Base-by-base conservation (phyloP, 441 rosid genomes). In the Sinapis alba region DNA sequence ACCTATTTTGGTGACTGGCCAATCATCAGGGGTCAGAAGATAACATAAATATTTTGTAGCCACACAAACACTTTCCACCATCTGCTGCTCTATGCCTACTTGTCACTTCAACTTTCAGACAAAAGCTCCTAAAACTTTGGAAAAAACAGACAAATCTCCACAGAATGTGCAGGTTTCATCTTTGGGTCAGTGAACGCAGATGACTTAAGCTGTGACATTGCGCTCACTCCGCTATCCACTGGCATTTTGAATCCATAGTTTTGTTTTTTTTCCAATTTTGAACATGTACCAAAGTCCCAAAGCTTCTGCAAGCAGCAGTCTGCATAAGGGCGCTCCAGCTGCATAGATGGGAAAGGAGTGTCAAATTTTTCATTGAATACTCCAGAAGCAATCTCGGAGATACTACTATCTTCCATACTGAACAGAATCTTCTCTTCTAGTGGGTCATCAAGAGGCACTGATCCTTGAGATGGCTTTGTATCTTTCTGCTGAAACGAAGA, bases 271-370 rank as follows among this genome's bases (percentile, higher is more conserved):
- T 69, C 61, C 13, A 76, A 32, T 27, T 32, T 65, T 12, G 15
- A 66, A 62, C 60, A 53, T 30, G 80, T 63, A 70, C 77, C 80
- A 72, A 16, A 27, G 68, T 76, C 80, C 30, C 41, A 89, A 87
- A 30, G 87, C 83, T 79, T 87, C 90, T 71, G 85, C 87, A 13
- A 87, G n/a, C 80, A 41, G 89, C 89, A 65, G 89, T 79, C 72
- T 87, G 91, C 89, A 87, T 85, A 23, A 87, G 87, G 61, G 91
- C 87, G 75, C 91, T 87, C 91, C 91, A 87, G 78, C 91, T 85
- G 86, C 51, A 84, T 30, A 27, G 86, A 79, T 8, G 89, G 87
- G 70, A 83, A 79, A 5, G 87, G 54, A 62, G 67, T 71, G 19
- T 77, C 91, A 78, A 80, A 66, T 45, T 75, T 20, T 67, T 53